Evolutionary conservation across 306 rosid species (phyloP).

Genomic region (Senna siamea): DNA sequence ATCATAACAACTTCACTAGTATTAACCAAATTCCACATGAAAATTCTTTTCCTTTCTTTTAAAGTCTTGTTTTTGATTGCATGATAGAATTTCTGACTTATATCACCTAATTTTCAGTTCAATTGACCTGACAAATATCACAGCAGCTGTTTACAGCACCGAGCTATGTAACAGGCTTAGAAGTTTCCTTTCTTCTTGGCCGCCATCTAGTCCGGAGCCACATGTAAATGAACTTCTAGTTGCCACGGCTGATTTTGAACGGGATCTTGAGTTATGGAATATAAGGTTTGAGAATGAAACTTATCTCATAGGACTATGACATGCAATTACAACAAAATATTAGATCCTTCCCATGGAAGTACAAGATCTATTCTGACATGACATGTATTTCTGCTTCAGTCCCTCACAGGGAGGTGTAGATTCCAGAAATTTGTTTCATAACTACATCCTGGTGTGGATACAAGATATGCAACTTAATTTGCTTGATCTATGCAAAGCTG

Average conservation of each 20-base stretch:
- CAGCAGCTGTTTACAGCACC: conserved; percentile 89
- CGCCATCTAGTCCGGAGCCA: conserved; percentile 85
- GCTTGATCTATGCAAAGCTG: conserved; percentile 90
- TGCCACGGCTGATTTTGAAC: conserved; percentile 88
- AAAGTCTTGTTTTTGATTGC: conserved; percentile 20
- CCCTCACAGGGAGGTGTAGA: conserved; percentile 80
- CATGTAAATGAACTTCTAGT: conserved; percentile 85
- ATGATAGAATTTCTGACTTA: conserved; percentile 44
- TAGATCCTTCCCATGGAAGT: conserved; percentile 1
- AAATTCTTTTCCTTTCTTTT: not conserved
- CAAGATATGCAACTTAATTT: conserved; percentile 86
- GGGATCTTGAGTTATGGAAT: conserved; percentile 85
- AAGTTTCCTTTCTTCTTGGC: conserved; percentile 85
- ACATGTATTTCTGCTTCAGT: conserved; percentile 47
- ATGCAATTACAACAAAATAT: not conserved
- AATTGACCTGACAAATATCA: conserved; percentile 80
- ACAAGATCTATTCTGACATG: conserved; percentile 41
- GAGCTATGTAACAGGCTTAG: conserved; percentile 82
- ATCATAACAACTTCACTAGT: not conserved
- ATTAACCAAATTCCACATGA: not conserved
- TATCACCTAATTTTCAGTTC: conserved; percentile 68
- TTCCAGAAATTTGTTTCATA: conserved; percentile 82
- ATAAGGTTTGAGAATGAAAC: conserved; percentile 66
- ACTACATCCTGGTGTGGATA: conserved; percentile 92
- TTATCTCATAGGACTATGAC: conserved; percentile 9